Base-by-base conservation (phyloP, 176 grass and related monocot genomes). In the Oryza australiensis region DNA sequence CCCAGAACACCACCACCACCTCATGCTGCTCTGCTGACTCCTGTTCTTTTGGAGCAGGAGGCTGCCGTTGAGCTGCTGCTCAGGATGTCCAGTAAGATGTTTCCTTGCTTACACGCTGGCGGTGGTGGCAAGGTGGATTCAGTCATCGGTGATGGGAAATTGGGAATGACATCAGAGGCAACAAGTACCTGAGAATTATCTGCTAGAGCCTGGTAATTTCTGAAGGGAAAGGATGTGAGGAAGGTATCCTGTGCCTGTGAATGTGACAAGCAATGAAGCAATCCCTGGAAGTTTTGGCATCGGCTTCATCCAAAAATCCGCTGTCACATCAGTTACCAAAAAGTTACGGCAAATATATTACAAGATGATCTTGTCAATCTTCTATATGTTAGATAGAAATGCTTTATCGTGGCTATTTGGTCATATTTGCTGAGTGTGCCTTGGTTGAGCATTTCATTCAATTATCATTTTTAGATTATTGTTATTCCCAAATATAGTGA, bases 251-350 rank as follows among this genome's bases (percentile, higher is more conserved):
- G 12, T 2, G 69, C 38, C 72, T 81, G 34, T 22, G 9, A 34
- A 68, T 33, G 5, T 9, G 23, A 42, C 70, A 80, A 57, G 84
- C 62, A 81, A 81, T 9, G 62, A 80, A 57, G 84, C 62, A 81
- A 81, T 9, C 18, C n/a, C 22, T 4, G 22, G 55, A 59, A 24
- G 22, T 3, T 20, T 23, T 55, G 18, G 2, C 55, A 5, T 59
- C 13, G 20, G 22, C 22, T 22, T 23, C 55, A 23, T 22, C 2
- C 22, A 23, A 59, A 23, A 59, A 59, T 23, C n/a, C 55, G n/a
- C 1, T 55, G 55, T 9, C 55, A 23, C 7, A 59, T 59, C 55
- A 59, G 22, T 7, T 24, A 55, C 48, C 48, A 57, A 57, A 57
- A n/a, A 3, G 53, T 57, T 45, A n/a, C n/a, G 53, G 53, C 53